Evolutionary conservation across 164 flowering plant genomes (phyloP).

Genomic region (Aristolochia contorta): DNA sequence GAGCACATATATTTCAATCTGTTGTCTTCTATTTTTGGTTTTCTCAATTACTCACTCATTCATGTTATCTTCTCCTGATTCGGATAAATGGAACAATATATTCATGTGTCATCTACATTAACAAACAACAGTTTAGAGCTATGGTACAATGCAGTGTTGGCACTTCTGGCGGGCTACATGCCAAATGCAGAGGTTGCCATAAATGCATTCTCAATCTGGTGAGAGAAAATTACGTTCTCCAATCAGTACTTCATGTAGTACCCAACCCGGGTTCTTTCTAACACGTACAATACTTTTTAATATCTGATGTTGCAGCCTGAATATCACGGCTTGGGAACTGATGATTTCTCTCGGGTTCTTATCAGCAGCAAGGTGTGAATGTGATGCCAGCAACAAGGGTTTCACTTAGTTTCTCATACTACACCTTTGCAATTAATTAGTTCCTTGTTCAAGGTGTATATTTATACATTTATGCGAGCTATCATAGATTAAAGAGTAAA

Average conservation of each 20-base stretch:
- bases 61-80: not conserved
- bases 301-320: slow-evolving; percentile 23
- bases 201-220: slow-evolving; percentile 57
- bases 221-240: not conserved
- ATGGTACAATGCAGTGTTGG: slow-evolving; percentile 44
- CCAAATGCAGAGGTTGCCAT: slow-evolving; percentile 36
- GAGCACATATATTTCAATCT: too few species aligned
- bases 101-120: too few species aligned
- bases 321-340: slow-evolving; percentile 49
- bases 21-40: not conserved
- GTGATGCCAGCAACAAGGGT: not conserved
- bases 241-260: too few species aligned
- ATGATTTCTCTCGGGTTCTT: slow-evolving; percentile 42
- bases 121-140: slow-evolving; percentile 32
- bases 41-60: not conserved
- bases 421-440: not conserved
- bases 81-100: too few species aligned
- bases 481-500: not conserved
- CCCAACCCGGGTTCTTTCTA: too few species aligned
- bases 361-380: slow-evolving; percentile 25
- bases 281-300: too few species aligned
- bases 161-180: slow-evolving; percentile 45
- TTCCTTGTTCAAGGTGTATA: too few species aligned
- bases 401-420: too few species aligned
- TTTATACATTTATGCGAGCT: too few species aligned